Base-by-base conservation (phyloP, 2,329 filamentous ascomycete genomes). In the Teratosphaeria pseudoeucalypti region DNA sequence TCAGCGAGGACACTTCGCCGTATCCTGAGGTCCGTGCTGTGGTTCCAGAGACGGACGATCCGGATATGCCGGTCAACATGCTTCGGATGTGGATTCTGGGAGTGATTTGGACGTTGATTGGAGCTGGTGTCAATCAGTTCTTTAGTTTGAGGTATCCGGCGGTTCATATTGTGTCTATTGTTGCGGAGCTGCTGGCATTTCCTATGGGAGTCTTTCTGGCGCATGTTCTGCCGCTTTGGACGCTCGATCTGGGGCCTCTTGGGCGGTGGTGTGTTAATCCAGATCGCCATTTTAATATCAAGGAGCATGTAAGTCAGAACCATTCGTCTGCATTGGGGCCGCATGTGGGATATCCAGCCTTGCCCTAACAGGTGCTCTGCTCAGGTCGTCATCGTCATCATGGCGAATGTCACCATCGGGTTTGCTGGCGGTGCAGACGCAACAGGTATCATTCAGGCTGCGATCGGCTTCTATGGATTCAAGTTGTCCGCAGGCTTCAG, bases 111-210 rank as follows among this genome's bases (percentile, higher is more conserved):
- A 75, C 77, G 14, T 75, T 76, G 0, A 57, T 78, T 19, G 75
- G 73, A 1, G 74, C 72, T 26, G 77, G 74, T 5, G 59, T 72
- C 26, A 94, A 94, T 73, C 77, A 95, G 49, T 94, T 95, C 77
- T 95, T 95, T 78, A 92, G 89, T 39, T 78, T 95, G 71, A 83
- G 90, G 82, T 95, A 94, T 79, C 90, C 90, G 32, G 94, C 90
- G 73, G 89, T 95, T 72, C 88, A 88, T 62, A 92, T 95, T 69
- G 92, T 89, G 26, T 90, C 90, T 47, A 88, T 95, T 65, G 95
- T 95, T 76, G 89, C 90, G 34, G 80, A 94, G 68, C 79, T 95
- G 60, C 84, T 95, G 59, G 89, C 91, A 54, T 90, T 94, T 70
- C 90, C 90, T 2, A 82, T 95, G 58, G 90, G 90, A 61, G 82